Evolutionary conservation across 805 yeast genomes (phyloP).

Genomic region (Candida andamanensis): DNA sequence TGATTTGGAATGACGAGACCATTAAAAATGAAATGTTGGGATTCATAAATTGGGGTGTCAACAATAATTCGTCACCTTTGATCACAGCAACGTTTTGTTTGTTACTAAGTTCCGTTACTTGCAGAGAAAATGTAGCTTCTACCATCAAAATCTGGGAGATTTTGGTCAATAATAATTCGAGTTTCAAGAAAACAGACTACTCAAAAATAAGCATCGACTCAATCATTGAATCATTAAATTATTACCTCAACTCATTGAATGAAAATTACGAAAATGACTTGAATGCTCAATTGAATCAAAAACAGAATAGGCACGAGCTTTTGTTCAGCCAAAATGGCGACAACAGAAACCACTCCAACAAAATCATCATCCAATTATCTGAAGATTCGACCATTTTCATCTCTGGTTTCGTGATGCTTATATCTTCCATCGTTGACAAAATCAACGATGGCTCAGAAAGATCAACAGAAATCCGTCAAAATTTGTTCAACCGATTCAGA

Average conservation of each 20-base stretch:
- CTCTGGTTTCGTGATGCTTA: slow-evolving; percentile 66
- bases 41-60: slow-evolving; percentile 83
- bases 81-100: slow-evolving; percentile 79
- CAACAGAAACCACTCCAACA: slow-evolving; percentile 27
- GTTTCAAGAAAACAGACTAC: slow-evolving; percentile 32
- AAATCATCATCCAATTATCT: slow-evolving; percentile 48
- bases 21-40: slow-evolving; percentile 58
- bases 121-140: slow-evolving; percentile 51
- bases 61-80: slow-evolving; percentile 66
- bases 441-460: slow-evolving; percentile 18
- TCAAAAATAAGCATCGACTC: slow-evolving; percentile 51
- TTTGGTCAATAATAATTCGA: slow-evolving; percentile 23
- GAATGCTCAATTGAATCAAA: slow-evolving; percentile 22
- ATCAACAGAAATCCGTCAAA: slow-evolving; percentile 19
- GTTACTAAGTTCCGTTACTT: slow-evolving; percentile 68
- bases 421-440: slow-evolving; percentile 36
- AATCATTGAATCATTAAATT: slow-evolving; percentile 48
- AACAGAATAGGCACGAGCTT: slow-evolving; percentile 33
- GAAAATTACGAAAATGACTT: slow-evolving; percentile 33
- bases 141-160: slow-evolving; percentile 36
- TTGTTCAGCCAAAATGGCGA: slow-evolving; percentile 16
- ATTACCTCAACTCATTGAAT: slow-evolving; percentile 45
- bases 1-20: slow-evolving; percentile 53
- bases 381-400: slow-evolving; percentile 77
- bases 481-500: slow-evolving; percentile 27